Conservation (phyloP, 2,329 filamentous ascomycete genomes). For the Passalora sequoiae region DNA sequence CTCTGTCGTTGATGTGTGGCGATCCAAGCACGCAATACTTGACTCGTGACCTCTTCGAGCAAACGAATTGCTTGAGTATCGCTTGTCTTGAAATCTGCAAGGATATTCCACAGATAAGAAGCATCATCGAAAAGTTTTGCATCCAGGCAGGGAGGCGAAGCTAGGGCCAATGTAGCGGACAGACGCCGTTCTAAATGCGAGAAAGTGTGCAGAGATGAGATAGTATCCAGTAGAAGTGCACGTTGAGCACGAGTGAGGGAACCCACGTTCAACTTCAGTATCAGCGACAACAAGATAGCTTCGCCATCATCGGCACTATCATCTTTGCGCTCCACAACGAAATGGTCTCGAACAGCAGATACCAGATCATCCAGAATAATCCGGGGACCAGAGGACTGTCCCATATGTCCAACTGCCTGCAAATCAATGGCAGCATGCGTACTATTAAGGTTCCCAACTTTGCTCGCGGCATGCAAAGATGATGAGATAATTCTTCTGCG, state of each 20-base stretch:
- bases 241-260: neutral
- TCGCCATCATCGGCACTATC: neutral
- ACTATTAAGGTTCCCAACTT: no score
- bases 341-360: no score
- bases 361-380: no score
- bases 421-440: no score
- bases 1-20: neutral
- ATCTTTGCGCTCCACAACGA: no score
- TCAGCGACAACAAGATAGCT: neutral
- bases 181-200: neutral
- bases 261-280: neutral
- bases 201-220: neutral
- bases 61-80: neutral
- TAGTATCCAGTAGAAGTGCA: neutral
- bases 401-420: no score
- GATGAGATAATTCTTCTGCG: no score
- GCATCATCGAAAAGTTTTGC: constrained; percentile 3
- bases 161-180: neutral
- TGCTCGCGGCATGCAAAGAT: no score
- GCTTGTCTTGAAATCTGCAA: neutral
- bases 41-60: neutral
- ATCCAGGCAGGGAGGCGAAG: constrained; percentile 3
- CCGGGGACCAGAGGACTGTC: no score
- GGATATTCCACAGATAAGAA: neutral
- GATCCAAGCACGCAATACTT: constrained; percentile 1